Evolutionary conservation across 2,329 filamentous ascomycete species (phyloP).

Genomic region (Alternaria incomplexa): DNA sequence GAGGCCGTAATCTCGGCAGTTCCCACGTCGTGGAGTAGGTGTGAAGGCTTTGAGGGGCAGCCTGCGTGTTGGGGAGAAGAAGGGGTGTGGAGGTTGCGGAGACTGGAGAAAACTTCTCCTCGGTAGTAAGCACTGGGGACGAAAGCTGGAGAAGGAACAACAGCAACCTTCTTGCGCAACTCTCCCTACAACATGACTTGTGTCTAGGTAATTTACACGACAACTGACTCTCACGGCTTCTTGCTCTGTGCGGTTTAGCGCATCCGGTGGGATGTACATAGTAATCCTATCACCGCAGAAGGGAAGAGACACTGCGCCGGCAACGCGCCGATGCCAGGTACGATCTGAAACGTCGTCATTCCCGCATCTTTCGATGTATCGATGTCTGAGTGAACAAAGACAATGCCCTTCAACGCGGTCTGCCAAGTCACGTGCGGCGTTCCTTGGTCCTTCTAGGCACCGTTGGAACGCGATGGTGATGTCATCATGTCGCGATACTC

Average conservation of each 20-base stretch:
- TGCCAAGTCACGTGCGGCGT: neutral
- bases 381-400: neutral
- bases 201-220: neutral
- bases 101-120: neutral
- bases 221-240: neutral
- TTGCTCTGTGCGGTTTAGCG: neutral
- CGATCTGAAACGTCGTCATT: neutral
- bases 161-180: neutral
- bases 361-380: neutral
- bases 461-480: neutral
- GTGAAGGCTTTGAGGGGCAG: constrained; percentile 8
- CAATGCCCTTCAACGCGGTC: neutral
- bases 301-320: neutral
- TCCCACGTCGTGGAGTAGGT: constrained; percentile 4
- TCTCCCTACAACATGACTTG: neutral
- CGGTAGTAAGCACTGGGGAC: neutral
- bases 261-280: neutral
- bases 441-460: neutral
- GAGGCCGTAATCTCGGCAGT: constrained; percentile 10
- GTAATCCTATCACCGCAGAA: neutral
- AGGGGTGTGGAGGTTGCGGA: constrained; percentile 10
- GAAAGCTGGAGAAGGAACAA: neutral
- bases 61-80: constrained; percentile 8
- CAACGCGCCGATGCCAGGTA: neutral
- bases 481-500: neutral